These are phyloP conservation scores for Elasticomyces elasticus DNA, from an alignment of 495 filamentous ascomycete genomes.

Conservation along the genomic window DNA sequence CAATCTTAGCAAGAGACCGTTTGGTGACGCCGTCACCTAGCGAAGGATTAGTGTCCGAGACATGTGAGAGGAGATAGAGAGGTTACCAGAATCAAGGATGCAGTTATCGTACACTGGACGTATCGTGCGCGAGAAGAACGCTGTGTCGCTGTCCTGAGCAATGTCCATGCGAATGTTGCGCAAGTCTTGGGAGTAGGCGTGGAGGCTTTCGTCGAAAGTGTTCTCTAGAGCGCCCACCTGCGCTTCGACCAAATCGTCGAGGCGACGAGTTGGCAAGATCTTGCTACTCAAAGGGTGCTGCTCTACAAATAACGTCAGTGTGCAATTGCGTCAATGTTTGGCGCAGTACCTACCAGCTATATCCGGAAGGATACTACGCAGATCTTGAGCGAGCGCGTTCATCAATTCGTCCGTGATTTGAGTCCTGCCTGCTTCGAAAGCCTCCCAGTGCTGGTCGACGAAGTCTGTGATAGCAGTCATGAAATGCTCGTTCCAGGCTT, in stretches of 20 bases:
- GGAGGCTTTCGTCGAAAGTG: neutral
- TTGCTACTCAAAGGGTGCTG: neutral
- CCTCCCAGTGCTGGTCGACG: neutral
- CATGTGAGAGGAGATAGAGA: neutral
- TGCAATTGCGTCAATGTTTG: neutral
- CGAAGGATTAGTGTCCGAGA: neutral
- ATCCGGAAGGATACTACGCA: neutral
- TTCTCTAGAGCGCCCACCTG: neutral
- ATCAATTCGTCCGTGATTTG: neutral
- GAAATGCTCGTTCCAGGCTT: constrained; percentile 16
- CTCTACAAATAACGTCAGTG: neutral
- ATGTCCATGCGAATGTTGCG: constrained; percentile 2
- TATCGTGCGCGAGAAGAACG: constrained; percentile 1
- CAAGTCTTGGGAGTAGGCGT: neutral
- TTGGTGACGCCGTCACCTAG: neutral
- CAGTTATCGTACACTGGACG: neutral
- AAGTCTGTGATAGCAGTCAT: neutral
- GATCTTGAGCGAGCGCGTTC: neutral
- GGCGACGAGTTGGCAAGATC: neutral
- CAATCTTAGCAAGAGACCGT: constrained; percentile 2
- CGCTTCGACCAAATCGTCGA: neutral
- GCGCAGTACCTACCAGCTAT: neutral
- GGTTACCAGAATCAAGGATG: neutral
- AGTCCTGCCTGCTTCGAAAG: neutral
- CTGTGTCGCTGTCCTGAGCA: neutral